These are phyloP conservation scores for Puya raimondii DNA, from an alignment of 176 grass and related monocot species.

Conservation along the genomic window DNA sequence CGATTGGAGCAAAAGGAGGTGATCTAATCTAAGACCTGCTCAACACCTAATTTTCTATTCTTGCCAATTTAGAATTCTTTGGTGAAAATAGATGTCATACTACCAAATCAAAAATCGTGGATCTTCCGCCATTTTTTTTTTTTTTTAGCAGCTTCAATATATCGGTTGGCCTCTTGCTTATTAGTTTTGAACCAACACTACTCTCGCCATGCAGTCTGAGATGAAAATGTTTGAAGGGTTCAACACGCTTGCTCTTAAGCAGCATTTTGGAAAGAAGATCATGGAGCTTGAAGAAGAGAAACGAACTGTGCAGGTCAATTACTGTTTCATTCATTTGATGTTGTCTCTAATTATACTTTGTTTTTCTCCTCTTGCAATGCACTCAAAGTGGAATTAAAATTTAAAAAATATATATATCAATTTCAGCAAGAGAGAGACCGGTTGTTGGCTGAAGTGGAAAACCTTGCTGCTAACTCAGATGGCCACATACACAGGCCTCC, in stretches of 20 bases:
- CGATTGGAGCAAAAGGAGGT: slow-evolving; percentile 95
- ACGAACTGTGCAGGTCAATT: slow-evolving; percentile 69
- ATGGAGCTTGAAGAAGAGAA: slow-evolving; percentile 98
- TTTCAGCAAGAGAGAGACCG: slow-evolving; percentile 95
- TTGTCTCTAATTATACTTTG: background rate
- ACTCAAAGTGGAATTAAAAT: slow-evolving; percentile 8
- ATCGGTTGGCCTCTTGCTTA: background rate
- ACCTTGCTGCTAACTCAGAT: slow-evolving; percentile 58
- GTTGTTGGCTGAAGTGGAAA: slow-evolving; percentile 91
- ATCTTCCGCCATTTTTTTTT: too few relatives aligned
- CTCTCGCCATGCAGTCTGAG: slow-evolving; percentile 58
- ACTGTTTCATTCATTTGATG: slow-evolving; percentile 14
- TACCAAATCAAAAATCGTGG: too few relatives aligned
- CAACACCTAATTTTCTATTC: background rate
- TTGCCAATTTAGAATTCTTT: background rate
- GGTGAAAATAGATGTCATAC: background rate
- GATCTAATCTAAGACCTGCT: background rate
- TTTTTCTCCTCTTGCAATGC: slow-evolving; percentile 6
- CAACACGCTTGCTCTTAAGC: slow-evolving; percentile 81
- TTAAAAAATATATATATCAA: slow-evolving; percentile 24
- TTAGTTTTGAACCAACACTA: slow-evolving; percentile 2
- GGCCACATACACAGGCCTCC: slow-evolving; percentile 75
- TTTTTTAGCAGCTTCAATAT: too few relatives aligned
- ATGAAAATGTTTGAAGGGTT: slow-evolving; percentile 92
- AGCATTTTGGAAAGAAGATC: slow-evolving; percentile 94